Percentiles rank a stretch among this genome's conserved stretches.
Evolutionary conservation across 257 asterid species (phyloP).

Genomic region (Striga asiatica): DNA sequence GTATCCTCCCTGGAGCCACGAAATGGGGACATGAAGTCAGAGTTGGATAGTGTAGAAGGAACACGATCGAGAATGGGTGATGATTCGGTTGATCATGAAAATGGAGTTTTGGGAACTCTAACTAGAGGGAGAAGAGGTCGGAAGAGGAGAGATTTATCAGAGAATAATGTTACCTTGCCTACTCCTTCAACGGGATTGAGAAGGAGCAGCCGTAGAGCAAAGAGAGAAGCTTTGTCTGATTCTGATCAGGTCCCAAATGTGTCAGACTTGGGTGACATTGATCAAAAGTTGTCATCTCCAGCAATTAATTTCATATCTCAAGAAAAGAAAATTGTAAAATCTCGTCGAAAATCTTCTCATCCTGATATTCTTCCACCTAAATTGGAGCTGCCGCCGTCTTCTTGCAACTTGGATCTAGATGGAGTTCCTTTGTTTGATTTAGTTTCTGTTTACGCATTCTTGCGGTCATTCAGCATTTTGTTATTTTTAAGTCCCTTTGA

Average conservation of each 20-base stretch:
- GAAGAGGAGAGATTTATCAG: conserved; percentile 35
- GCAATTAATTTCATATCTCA: conserved; percentile 44
- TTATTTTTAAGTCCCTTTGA: conserved; percentile 84
- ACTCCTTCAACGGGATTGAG: conserved; percentile 58
- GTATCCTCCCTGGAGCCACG: conserved; percentile 23
- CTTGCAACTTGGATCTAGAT: conserved; percentile 41
- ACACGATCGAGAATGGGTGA: conserved; percentile 16
- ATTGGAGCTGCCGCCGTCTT: conserved; percentile 67
- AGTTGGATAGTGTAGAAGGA: conserved; percentile 20
- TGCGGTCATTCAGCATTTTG: conserved; percentile 86
- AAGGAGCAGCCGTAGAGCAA: conserved; percentile 82
- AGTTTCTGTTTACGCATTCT: conserved; percentile 71
- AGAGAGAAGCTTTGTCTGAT: conserved; percentile 26
- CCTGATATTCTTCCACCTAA: conserved; percentile 38
- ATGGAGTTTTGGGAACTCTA: conserved; percentile 22
- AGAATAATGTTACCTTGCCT: conserved; percentile 18
- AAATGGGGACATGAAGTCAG: conserved; percentile 14
- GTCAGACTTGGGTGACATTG: conserved; percentile 25
- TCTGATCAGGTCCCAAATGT: conserved; percentile 28
- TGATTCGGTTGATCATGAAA: conserved; percentile 19
- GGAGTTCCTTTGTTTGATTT: conserved; percentile 60
- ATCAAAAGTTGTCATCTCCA: conserved; percentile 42
- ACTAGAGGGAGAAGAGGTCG: conserved; percentile 43
- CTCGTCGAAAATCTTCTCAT: conserved; percentile 22
- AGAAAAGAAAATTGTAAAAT: conserved; percentile 28